Evolutionary conservation across 1,284 basidiomycete genomes (phyloP).

Genomic region (Inonotus obliquus): DNA sequence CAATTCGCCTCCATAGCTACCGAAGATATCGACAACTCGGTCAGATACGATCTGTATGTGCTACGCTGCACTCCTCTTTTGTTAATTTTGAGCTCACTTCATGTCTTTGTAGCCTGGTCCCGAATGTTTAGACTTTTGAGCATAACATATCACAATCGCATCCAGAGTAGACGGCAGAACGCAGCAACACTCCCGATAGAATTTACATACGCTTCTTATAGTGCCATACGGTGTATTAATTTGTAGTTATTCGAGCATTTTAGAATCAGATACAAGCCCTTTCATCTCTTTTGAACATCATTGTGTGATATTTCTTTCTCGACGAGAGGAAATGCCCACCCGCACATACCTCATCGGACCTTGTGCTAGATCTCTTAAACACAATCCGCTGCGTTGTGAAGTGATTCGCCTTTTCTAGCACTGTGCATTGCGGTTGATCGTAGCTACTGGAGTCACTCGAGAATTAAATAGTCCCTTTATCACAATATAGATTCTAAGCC

Average conservation of each 20-base stretch:
- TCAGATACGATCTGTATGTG: slow-evolving; percentile 72
- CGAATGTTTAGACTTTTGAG: not conserved
- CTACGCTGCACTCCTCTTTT: not conserved
- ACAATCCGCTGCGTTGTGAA: too few species aligned
- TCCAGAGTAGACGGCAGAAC: not conserved
- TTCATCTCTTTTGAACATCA: too few species aligned
- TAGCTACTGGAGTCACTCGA: not conserved
- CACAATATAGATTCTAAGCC: not conserved
- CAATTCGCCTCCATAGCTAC: slow-evolving; percentile 77
- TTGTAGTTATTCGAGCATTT: not conserved
- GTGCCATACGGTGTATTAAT: not conserved
- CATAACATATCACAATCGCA: not conserved
- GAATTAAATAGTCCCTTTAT: not conserved
- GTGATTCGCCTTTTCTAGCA: too few species aligned
- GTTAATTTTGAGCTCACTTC: not conserved
- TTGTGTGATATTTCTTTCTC: too few species aligned
- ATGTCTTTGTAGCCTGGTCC: slow-evolving; percentile 1
- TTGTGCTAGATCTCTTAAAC: too few species aligned
- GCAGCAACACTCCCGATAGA: not conserved
- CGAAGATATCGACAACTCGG: slow-evolving; percentile 71
- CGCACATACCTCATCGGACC: too few species aligned
- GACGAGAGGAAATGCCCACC: too few species aligned
- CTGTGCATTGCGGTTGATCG: too few species aligned
- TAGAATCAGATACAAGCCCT: too few species aligned
- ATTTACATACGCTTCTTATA: not conserved